Conservation (phyloP, 1,284 basidiomycete species). For the Puccinia hordei region DNA sequence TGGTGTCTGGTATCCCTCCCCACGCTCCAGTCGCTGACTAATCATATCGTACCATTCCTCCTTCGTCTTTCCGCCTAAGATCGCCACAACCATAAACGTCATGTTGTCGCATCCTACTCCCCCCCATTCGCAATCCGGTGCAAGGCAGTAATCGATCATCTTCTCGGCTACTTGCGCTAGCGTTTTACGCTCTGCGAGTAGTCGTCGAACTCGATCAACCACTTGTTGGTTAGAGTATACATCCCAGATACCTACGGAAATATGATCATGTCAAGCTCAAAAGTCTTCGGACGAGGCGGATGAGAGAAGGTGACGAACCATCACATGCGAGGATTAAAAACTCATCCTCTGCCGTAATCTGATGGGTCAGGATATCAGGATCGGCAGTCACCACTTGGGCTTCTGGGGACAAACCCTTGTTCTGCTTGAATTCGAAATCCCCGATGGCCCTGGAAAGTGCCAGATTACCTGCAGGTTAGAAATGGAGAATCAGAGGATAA, state of each 20-base stretch:
- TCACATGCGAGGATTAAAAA: constrained; percentile 96
- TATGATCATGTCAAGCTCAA: not conserved
- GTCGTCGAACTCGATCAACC: constrained; percentile 81
- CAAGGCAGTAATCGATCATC: constrained; percentile 89
- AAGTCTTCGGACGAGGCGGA: not conserved
- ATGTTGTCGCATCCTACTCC: constrained; percentile 99
- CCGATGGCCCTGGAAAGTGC: constrained; percentile 92
- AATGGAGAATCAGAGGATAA: not conserved
- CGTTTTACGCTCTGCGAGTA: constrained; percentile 77
- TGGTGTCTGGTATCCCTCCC: constrained; percentile 74
- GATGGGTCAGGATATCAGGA: constrained; percentile 84
- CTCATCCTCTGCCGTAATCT: constrained; percentile 84
- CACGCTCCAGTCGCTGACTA: constrained; percentile 75
- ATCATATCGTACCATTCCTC: constrained; percentile 95
- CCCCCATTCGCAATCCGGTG: constrained; percentile 87
- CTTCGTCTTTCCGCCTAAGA: constrained; percentile 81
- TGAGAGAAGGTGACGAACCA: constrained; percentile 65
- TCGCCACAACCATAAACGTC: constrained; percentile 88
- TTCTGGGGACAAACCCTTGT: constrained; percentile 76
- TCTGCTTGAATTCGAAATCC: constrained; percentile 99
- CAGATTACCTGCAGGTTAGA: constrained; percentile 73
- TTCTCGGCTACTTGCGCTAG: constrained; percentile 81
- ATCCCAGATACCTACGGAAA: constrained; percentile 87
- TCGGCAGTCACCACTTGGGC: constrained; percentile 93
- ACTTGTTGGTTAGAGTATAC: constrained; percentile 91